Base-by-base conservation (phyloP, 176 grass and related monocot genomes). In the Avena eriantha region DNA sequence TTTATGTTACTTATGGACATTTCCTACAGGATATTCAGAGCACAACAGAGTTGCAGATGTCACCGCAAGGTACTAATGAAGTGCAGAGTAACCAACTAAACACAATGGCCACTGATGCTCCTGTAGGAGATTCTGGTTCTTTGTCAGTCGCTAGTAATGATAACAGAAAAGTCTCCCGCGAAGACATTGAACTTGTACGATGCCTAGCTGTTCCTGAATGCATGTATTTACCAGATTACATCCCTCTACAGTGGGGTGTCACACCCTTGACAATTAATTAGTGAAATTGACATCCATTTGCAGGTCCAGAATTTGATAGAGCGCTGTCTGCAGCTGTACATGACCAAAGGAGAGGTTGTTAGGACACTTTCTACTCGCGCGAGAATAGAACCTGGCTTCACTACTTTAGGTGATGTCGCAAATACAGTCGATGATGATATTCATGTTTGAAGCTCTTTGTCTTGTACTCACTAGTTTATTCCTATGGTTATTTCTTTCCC, bases 241-340 rank as follows among this genome's bases (percentile, higher is more conserved):
- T 81, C 17, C 55, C 26, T 86, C 71, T 80, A 46, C 34, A 78
- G 0, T 58, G 46, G 57, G 51, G 13, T 84, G 26, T 66, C 77
- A 69, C 7, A 36, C 43, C 84, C 48, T 85, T 71, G 16, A 50
- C 60, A 65, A 76, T 23, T 74, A 74, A 39, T 53, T 66, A 85
- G 84, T 59, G 88, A 49, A 76, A 81, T 34, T 78, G 48, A 65
- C 9, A 78, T 86, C 57, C 63, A 88, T 53, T 83, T 88, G n/a
- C 85, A 99, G 97, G 97, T 99, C 19, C 97, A 99, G 68, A 97
- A 99, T 94, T 89, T 99, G 84, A 99, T 99, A 92, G 97, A 99
- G 69, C 90, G 90, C 5, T 99, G 97, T 87, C 78, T 99, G 59
- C 97, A 97, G 67, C 83, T 99, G 41, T 99, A 99, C 82, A 99